Percentiles rank a stretch among this genome's conserved stretches.
phyloP scores from a whole-genome alignment of 176 grass and related monocot species.

The Saccharum spontaneum region DNA sequence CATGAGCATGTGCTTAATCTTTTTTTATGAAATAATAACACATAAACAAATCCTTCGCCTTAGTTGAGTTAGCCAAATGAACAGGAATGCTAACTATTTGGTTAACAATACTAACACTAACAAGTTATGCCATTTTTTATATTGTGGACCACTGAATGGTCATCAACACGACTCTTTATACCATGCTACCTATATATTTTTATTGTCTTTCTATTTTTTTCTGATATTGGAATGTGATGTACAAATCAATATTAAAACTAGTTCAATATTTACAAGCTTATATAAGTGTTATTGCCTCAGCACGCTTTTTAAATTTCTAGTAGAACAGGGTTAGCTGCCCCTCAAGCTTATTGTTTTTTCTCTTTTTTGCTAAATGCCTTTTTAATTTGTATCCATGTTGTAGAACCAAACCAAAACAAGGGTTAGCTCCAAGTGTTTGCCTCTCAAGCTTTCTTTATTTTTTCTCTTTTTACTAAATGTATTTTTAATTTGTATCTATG shows the following conservation, averaged over 20 bases:
- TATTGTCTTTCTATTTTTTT: background rate
- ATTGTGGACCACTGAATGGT: background rate
- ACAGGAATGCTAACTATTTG: too few species aligned
- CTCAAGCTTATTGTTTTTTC: too few species aligned
- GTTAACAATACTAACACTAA: too few species aligned
- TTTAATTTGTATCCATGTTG: too few species aligned
- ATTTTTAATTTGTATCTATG: background rate
- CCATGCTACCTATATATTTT: background rate
- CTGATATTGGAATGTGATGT: constrained; percentile 41
- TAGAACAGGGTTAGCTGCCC: background rate
- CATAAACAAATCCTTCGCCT: too few species aligned
- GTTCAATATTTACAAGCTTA: constrained; percentile 20
- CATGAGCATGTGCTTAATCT: too few species aligned
- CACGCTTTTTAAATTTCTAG: constrained; percentile 31
- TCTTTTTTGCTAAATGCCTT: too few species aligned
- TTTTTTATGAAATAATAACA: too few species aligned
- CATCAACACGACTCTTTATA: background rate
- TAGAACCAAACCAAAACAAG: too few species aligned
- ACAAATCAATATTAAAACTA: background rate
- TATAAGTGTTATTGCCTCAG: too few species aligned
- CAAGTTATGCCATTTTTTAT: background rate
- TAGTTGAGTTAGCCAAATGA: too few species aligned
- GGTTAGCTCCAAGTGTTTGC: background rate
- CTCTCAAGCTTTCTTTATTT: too few species aligned
- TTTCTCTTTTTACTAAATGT: background rate